These are phyloP conservation scores for Hymenoscyphus fructigenus DNA, from an alignment of 2,329 filamentous ascomycete species.

Conservation along the genomic window DNA sequence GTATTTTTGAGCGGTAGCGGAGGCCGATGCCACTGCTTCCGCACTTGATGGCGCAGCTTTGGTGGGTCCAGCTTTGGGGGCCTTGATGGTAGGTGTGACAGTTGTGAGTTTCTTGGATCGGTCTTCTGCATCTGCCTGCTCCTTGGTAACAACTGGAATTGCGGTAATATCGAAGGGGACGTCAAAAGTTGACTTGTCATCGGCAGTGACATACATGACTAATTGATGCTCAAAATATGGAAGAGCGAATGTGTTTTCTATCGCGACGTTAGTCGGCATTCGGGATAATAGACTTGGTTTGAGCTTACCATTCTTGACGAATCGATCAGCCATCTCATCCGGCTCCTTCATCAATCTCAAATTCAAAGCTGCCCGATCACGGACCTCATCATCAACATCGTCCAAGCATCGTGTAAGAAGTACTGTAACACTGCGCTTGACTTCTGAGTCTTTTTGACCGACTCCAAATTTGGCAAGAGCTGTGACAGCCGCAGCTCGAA, in stretches of 20 bases:
- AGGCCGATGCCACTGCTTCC: conserved; percentile 73
- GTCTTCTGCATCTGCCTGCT: conserved; percentile 95
- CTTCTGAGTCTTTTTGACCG: conserved; percentile 91
- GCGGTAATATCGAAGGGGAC: conserved; percentile 85
- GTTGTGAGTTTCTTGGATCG: conserved; percentile 96
- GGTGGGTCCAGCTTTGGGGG: conserved; percentile 74
- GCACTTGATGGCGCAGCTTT: conserved; percentile 69
- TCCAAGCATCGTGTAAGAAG: conserved; percentile 91
- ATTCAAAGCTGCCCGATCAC: conserved; percentile 91
- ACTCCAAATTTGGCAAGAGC: conserved; percentile 97
- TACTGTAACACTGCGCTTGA: conserved; percentile 93
- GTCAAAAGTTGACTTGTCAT: conserved; percentile 81
- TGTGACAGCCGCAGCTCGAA: conserved; percentile 91
- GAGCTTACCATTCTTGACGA: conserved; percentile 84
- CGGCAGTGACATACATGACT: conserved; percentile 94
- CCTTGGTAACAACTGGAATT: conserved; percentile 89
- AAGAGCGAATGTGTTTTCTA: conserved; percentile 93
- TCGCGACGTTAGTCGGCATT: conserved; percentile 32
- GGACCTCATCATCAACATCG: conserved; percentile 95
- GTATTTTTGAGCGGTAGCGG: conserved; percentile 83
- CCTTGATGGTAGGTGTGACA: conserved; percentile 89
- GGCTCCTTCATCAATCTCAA: conserved; percentile 82
- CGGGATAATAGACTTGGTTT: neutral
- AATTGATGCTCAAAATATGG: conserved; percentile 96
- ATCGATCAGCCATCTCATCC: conserved; percentile 79